Base-by-base conservation (phyloP, 495 filamentous ascomycete species). In the Lindgomyces ingoldianus region DNA sequence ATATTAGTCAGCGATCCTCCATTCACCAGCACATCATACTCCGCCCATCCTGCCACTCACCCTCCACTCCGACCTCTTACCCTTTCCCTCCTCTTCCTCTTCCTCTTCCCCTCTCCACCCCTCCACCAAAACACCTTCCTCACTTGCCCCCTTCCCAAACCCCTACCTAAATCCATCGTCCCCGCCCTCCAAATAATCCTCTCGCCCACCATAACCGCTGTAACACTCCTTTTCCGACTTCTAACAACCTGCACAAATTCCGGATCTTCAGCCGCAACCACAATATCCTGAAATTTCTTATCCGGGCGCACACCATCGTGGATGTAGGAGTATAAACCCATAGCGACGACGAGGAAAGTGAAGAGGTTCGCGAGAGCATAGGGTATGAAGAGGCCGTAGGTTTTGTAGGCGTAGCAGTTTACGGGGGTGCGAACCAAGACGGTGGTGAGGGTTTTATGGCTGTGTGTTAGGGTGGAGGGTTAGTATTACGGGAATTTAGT, bases 361-460 rank as follows among this genome's bases (percentile, higher is more conserved):
- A 63, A 57, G 16, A 48, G 21, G 26, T 25, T 42, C 6, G 60
- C 60, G 0, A 63, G 51, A 1, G 19, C 60, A 19, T 63, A 63
- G 0, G 60, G 60, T 14, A 63, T 27, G 41, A 56, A 56, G 44
- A 56, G 60, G 19, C 60, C 60, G 6, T n/a, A 45, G 18, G 39
- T 4, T 21, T 57, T 63, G 42, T 63, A 63, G 10, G 19, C 50
- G 33, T 63, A 63, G n/a, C 60, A 51, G 25, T 63, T 63, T 14
- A 63, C 51, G 8, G 18, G 33, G 25, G 45, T 30, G 1, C 19
- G 54, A 1, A 30, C 18, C 4, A 1, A 1, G 19, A 63, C 52
- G 18, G 18, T 27, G 2, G 36, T 36, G 3, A 16, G 21, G 22
- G 39, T 55, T 4, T 51, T 53, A 21, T 42, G 0, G 16, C 57